Conservation (phyloP, 129 eudicot species). For the Calendula officinalis region DNA sequence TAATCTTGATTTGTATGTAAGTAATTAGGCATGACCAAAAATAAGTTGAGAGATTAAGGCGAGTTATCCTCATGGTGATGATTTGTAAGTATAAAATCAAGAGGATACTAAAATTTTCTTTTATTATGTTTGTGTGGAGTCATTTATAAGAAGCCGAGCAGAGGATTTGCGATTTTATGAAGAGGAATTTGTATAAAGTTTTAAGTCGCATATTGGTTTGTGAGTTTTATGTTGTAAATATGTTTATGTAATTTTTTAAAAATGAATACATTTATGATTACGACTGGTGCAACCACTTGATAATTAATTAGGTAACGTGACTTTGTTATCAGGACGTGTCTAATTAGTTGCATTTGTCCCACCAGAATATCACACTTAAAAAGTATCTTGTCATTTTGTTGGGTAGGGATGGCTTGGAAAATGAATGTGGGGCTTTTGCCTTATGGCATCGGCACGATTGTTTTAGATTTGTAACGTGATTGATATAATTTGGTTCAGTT, state of each 20-base stretch:
- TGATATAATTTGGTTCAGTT: no score
- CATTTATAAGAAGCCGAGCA: slow-evolving; percentile 4
- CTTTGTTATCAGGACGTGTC: background rate
- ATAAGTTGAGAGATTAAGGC: slow-evolving; percentile 23
- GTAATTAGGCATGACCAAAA: slow-evolving; percentile 31
- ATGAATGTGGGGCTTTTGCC: background rate
- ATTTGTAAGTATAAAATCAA: slow-evolving; percentile 50
- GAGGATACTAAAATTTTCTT: slow-evolving; percentile 30
- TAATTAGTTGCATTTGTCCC: background rate
- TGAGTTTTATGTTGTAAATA: slow-evolving; percentile 41
- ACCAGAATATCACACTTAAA: no score
- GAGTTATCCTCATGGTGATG: slow-evolving; percentile 38
- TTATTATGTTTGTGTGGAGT: slow-evolving; percentile 28
- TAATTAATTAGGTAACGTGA: background rate
- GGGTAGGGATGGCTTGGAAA: no score
- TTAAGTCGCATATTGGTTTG: slow-evolving; percentile 21
- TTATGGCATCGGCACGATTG: no score
- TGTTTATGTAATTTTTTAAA: slow-evolving; percentile 7
- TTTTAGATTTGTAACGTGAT: no score
- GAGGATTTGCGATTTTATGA: slow-evolving; percentile 35
- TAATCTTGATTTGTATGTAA: slow-evolving; percentile 10
- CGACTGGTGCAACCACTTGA: no score
- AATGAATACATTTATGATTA: background rate
- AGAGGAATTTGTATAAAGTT: slow-evolving; percentile 46
- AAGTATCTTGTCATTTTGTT: background rate